phyloP scores from a whole-genome alignment of 1,284 basidiomycete species.

The Testicularia cyperi region DNA sequence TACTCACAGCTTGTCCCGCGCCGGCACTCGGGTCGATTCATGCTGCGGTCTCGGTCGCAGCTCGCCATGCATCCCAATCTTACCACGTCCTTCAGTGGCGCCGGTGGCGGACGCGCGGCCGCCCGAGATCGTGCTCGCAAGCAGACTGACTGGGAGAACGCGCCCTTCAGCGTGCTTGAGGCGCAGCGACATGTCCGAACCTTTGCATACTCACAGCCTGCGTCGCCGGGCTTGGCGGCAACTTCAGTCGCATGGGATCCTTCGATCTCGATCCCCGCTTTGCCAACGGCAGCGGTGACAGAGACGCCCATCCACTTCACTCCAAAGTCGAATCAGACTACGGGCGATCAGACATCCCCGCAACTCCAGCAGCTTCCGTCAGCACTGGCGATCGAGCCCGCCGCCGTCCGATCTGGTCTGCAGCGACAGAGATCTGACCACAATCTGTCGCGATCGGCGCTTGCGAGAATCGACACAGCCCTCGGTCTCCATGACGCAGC shows the following conservation, averaged over 20 bases:
- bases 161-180: constrained; percentile 49
- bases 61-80: constrained; percentile 37
- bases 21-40: constrained; percentile 45
- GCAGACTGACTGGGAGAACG: constrained; percentile 40
- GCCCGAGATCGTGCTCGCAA: constrained; percentile 43
- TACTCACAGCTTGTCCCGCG: constrained; percentile 30
- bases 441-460: constrained; percentile 11
- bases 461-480: constrained; percentile 17
- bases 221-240: constrained; percentile 18
- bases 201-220: constrained; percentile 29
- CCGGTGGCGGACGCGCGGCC: constrained; percentile 44
- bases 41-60: constrained; percentile 46
- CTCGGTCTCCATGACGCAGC: constrained; percentile 8
- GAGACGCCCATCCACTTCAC: too few species aligned
- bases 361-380: too few species aligned
- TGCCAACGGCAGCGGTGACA: too few species aligned
- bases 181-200: constrained; percentile 22
- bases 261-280: too few species aligned
- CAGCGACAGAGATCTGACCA: constrained; percentile 24
- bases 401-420: constrained; percentile 1
- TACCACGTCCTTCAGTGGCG: constrained; percentile 25
- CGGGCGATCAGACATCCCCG: too few species aligned
- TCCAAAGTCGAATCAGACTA: too few species aligned
- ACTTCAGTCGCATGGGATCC: neutral
- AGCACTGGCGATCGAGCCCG: constrained; percentile 8